Conservation (phyloP, 768 basidiomycete genomes). For the Botryobasidium botryosum region DNA sequence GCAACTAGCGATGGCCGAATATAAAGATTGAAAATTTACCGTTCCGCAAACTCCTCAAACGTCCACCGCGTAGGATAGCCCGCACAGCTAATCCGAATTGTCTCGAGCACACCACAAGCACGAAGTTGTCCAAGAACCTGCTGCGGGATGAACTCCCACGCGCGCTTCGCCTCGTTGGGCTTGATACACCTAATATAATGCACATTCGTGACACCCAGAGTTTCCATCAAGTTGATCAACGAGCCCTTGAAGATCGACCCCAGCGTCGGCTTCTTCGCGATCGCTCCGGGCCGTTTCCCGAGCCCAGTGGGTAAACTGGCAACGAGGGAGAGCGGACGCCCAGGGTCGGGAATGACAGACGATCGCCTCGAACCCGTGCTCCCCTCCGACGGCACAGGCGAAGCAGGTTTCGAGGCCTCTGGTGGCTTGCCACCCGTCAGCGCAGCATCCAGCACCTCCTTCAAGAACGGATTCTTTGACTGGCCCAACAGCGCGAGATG, state of each 20-base stretch:
- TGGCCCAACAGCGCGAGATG: conserved; percentile 76
- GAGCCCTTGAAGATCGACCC: conserved; percentile 98
- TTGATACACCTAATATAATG: conserved; percentile 99
- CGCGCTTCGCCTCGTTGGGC: conserved; percentile 89
- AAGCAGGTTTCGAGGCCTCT: conserved; percentile 53
- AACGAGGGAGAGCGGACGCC: conserved; percentile 46
- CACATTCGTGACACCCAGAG: conserved; percentile 90
- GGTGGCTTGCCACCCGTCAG: conserved; percentile 50
- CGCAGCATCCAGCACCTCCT: conserved; percentile 86
- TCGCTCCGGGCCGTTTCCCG: conserved; percentile 43
- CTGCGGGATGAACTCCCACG: conserved; percentile 93
- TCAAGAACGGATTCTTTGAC: conserved; percentile 84
- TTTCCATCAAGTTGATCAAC: conserved; percentile 87
- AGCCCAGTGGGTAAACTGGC: conserved; percentile 21
- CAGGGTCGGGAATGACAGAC: conserved; percentile 77
- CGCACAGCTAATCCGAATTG: conserved; percentile 95
- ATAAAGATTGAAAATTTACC: conserved; percentile 35
- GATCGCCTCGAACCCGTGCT: conserved; percentile 65
- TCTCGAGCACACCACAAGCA: conserved; percentile 97
- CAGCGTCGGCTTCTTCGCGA: conserved; percentile 84
- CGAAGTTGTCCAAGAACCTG: conserved; percentile 90
- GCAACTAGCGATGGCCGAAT: not conserved
- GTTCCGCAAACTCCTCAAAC: conserved; percentile 95
- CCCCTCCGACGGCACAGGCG: conserved; percentile 65
- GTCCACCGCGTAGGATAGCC: conserved; percentile 98